phyloP scores from a whole-genome alignment of 2,329 filamentous ascomycete genomes.

The Sporothrix curviconia region DNA sequence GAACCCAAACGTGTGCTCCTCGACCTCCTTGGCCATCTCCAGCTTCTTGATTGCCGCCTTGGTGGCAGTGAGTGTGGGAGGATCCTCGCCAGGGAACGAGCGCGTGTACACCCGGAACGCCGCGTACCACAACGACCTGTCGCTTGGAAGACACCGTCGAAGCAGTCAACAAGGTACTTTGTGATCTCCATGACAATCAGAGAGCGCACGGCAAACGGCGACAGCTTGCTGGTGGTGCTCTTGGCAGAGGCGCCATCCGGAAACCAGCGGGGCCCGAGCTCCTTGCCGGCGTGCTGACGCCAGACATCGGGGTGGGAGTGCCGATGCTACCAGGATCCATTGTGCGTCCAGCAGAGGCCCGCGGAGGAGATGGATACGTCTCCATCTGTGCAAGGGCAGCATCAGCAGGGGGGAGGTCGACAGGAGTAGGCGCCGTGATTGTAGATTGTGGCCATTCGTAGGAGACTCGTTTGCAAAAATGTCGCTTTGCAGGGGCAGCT shows the following conservation, averaged over 20 bases:
- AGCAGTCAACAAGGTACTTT: slow-evolving; percentile 34
- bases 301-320: neutral
- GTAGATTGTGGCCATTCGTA: too few relatives aligned
- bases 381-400: too few relatives aligned
- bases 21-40: slow-evolving; percentile 28
- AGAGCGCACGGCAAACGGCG: slow-evolving; percentile 17
- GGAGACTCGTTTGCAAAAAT: too few relatives aligned
- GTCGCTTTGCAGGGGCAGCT: too few relatives aligned
- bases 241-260: slow-evolving; percentile 18
- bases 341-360: too few relatives aligned
- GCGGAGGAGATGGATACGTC: too few relatives aligned
- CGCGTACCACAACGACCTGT: slow-evolving; percentile 43
- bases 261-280: neutral
- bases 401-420: too few relatives aligned
- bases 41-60: slow-evolving; percentile 35
- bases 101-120: slow-evolving; percentile 39
- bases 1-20: slow-evolving; percentile 41
- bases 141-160: slow-evolving; percentile 44
- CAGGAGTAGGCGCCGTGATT: too few relatives aligned
- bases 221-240: slow-evolving; percentile 22
- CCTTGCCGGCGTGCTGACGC: neutral
- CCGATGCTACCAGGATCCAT: too few relatives aligned
- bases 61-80: slow-evolving; percentile 35
- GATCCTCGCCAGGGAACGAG: slow-evolving; percentile 33
- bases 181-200: slow-evolving; percentile 36